Percentiles rank a stretch among this genome's conserved stretches.
These are phyloP conservation scores for Penicillium turbatum DNA, from an alignment of 495 filamentous ascomycete species.

Conservation along the genomic window DNA sequence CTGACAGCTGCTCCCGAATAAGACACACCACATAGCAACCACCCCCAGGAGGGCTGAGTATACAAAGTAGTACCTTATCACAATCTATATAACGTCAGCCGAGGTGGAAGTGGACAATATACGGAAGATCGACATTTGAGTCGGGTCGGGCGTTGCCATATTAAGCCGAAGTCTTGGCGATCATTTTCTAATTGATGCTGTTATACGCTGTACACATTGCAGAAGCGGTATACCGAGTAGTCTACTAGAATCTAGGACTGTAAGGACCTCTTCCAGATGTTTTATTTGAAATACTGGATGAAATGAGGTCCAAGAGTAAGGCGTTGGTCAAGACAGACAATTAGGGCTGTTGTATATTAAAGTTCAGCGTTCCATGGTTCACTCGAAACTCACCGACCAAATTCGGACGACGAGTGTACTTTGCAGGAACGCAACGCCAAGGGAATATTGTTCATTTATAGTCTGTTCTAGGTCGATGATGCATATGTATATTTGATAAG, in stretches of 20 bases:
- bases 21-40: not conserved
- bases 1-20: not conserved
- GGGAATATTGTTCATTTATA: not conserved
- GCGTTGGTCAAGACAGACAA: conserved; percentile 1
- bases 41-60: not conserved
- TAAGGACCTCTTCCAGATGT: not conserved
- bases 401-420: conserved; percentile 3
- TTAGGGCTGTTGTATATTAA: conserved; percentile 4
- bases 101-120: not conserved
- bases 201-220: not conserved
- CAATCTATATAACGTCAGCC: not conserved
- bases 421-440: not conserved
- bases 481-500: not conserved
- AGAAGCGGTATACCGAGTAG: not conserved
- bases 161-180: conserved; percentile 1
- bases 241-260: not conserved
- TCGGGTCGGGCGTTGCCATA: not conserved
- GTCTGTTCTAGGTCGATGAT: not conserved
- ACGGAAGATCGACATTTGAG: not conserved
- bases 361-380: conserved; percentile 12
- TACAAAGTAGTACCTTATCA: no score
- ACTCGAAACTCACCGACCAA: conserved; percentile 2
- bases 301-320: not conserved
- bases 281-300: no score
- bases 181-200: not conserved